Evolutionary conservation across 192 early-diverging fungal species (phyloP), one percentile per base, ranked within the genome.

Genomic region (Podila minutissima): DNA sequence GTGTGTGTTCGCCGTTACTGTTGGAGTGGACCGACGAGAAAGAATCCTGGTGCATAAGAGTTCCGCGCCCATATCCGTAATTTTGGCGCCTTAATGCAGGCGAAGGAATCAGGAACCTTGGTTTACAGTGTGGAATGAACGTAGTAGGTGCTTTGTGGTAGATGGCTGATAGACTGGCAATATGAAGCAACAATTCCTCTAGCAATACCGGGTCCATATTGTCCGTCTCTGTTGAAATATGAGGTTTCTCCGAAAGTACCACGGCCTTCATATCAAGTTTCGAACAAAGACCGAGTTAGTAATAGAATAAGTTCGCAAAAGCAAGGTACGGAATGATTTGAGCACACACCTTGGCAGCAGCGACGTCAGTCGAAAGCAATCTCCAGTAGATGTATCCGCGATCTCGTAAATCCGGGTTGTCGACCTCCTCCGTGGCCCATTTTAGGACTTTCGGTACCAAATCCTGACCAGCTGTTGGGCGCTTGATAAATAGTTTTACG

Each of bases 381-480:
- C 98, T 87, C 97, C 98, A 99, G 85, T 99, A 99, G 73, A 99
- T 97, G 67, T 95, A 99, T 7, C 95, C 98, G 55, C 98, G 92
- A 84, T 99, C 98, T 62, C 98, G 91, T 65, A 99, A 87, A 86
- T 99, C 98, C 2, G 98, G 98, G 82, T 98, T 98, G 74, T 97
- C 98, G 28, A 92, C 90, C 33, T 96, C 93, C 83, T 98, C 95
- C 10, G 97, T 99, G 10, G 97, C 93, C 89, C 90, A 94, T 83
- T 98, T 97, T 28, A 99, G 87, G 53, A 99, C 91, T 83, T 95
- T 94, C 37, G 95, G 96, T 6, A 99, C 95, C 50, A 98, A 78
- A 32, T 97, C 94, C 87, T 99, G 96, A 31, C 95, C 97, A 19
- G 90, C 92, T 13, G 91, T 90, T 9, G 97, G 97, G 38, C 95